Evolutionary conservation across 495 filamentous ascomycete genomes (phyloP), one percentile per base, ranked within the genome.

Genomic region (Stereocaulon alpinum): DNA sequence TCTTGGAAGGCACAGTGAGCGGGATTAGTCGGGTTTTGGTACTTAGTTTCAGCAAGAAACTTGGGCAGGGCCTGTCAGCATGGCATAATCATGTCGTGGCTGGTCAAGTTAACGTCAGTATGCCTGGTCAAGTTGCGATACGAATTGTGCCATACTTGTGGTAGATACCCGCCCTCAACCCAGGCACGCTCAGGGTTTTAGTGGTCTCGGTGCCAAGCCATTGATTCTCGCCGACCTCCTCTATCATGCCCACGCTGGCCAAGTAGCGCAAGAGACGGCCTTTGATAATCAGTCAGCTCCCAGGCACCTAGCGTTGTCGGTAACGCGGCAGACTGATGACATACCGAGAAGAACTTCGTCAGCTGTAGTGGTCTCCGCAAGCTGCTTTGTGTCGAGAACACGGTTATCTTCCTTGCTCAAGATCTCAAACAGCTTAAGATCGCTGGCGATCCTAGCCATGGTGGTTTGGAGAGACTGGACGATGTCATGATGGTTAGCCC

Each of bases 1-100:
- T 73, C 68, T 40, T 75, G 71, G 53, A 68, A 69, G 2, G 61
- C 56, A 18, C 59, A 66, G 42, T 67, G 22, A 0, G 44, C 12
- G 34, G 53, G 43, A 42, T 69, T 60, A 17, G 59, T 58, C 14
- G 57, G 55, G 45, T 68, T 66, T 15, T 64, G 57, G 62, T 72
- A 74, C n/a, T 59, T 61, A 1, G 42, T 68, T 17, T 65, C 55
- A 17, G 56, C 56, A 27, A 74, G 66, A 59, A 68, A 70, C 2
- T 62, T 34, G 15, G 67, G 71, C 18, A 68, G 30, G 3, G 56
- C 59, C 20, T 64, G 62, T 42, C 60, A 64, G n/a, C 47, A 55
- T 4, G 66, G 63, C 34, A 48, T 49, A 34, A 29, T 27, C 50
- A 42, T 61, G 42, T 68, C 54, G 37, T 67, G 63, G 32, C 63